These are phyloP conservation scores for Pichia deserticola DNA, from an alignment of 805 yeast species.

Conservation along the genomic window DNA sequence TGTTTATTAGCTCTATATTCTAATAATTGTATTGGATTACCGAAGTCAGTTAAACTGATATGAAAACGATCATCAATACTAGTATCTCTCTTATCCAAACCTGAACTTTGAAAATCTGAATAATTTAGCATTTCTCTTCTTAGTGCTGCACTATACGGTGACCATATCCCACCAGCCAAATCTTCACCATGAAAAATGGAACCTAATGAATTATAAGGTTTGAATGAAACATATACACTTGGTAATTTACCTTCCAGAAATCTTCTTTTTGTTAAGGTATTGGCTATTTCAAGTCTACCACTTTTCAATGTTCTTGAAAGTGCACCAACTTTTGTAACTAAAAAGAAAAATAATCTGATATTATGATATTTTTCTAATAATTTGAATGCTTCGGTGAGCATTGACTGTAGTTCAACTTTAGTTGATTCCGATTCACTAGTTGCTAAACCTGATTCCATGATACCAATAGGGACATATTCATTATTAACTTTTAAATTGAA, in stretches of 20 bases:
- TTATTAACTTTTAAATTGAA: slow-evolving; percentile 76
- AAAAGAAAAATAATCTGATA: slow-evolving; percentile 72
- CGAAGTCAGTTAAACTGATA: slow-evolving; percentile 62
- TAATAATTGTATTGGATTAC: slow-evolving; percentile 61
- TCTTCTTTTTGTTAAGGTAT: slow-evolving; percentile 70
- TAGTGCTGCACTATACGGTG: slow-evolving; percentile 60
- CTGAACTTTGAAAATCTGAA: slow-evolving; percentile 71
- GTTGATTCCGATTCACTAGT: slow-evolving; percentile 21
- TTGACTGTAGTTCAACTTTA: slow-evolving; percentile 37
- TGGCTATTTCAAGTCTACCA: slow-evolving; percentile 90
- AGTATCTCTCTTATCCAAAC: slow-evolving; percentile 69
- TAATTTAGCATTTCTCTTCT: slow-evolving; percentile 54
- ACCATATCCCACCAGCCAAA: slow-evolving; percentile 77
- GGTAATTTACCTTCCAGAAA: slow-evolving; percentile 72
- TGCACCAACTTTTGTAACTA: slow-evolving; percentile 72
- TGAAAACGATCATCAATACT: slow-evolving; percentile 73
- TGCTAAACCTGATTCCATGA: slow-evolving; percentile 48
- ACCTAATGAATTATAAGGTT: slow-evolving; percentile 53
- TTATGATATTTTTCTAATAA: slow-evolving; percentile 52
- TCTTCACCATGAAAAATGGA: slow-evolving; percentile 71
- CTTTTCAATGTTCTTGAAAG: slow-evolving; percentile 78
- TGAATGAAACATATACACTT: slow-evolving; percentile 79
- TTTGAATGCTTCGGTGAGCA: slow-evolving; percentile 31
- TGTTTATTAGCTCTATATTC: slow-evolving; percentile 70
- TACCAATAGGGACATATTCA: slow-evolving; percentile 77